Base-by-base conservation (phyloP, 306 rosid species). In the Crataegus laevigata region DNA sequence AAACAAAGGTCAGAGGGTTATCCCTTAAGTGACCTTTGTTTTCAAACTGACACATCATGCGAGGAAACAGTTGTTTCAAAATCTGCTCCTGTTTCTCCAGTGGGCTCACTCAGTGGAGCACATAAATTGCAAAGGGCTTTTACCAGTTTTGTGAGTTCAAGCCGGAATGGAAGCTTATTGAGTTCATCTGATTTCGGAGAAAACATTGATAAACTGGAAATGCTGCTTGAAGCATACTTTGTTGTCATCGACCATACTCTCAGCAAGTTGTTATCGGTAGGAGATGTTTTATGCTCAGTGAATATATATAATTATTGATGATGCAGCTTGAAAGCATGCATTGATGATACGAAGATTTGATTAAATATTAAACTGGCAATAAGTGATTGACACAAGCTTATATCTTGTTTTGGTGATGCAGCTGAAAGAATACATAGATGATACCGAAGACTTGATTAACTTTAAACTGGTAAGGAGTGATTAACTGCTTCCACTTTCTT, bases 31-130 rank as follows among this genome's bases (percentile, higher is more conserved):
- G 92, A 89, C 76, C 77, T 72, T 75, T 52, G 69, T 77, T 73
- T 78, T 71, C 90, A 83, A 83, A 74, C 68, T 36, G 55, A 51
- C 68, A 50, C 78, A 51, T 74, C 73, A 13, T 55, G 73, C 63
- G 77, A 76, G 66, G 80, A 85, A 68, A 74, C 54, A 78, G 59
- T 66, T 66, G 74, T 60, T 80, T 85, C 93, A 72, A 91, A 85
- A 77, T 90, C 98, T 15, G 93, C 93, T 71, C 93, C 97, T 72
- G 77, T 82, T 82, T 94, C 98, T 45, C 97, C 97, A 28, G 96
- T 87, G 78, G 76, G 77, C 69, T 58, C 91, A 19, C 22, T 30
- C 72, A 55, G 81, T 76, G 93, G 87, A 73, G 32, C 83, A 30
- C 84, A 64, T 28, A 79, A 82, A 85, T 84, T 94, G 86, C 94